Evolutionary conservation across 1,284 basidiomycete species (phyloP).

Genomic region (Ceratobasidium sp.): DNA sequence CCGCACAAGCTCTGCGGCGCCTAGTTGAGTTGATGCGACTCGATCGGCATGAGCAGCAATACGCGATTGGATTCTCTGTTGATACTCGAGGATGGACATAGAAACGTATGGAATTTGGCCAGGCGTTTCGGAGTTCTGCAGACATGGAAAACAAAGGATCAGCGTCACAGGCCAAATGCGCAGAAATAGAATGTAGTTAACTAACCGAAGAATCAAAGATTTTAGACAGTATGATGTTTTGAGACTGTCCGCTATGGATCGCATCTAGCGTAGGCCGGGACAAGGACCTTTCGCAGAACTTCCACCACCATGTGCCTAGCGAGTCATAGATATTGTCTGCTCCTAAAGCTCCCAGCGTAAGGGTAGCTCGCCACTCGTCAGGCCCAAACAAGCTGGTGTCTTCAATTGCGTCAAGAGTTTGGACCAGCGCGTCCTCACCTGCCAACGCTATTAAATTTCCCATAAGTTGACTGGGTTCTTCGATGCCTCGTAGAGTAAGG

Average conservation of each 20-base stretch:
- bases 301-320: not conserved
- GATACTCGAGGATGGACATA: not conserved
- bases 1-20: not conserved
- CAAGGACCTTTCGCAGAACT: not conserved
- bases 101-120: not conserved
- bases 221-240: not conserved
- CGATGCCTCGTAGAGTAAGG: not conserved
- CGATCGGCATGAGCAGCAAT: slow-evolving; percentile 1
- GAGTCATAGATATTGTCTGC: not conserved
- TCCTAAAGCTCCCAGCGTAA: not conserved
- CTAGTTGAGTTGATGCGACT: not conserved
- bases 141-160: not conserved
- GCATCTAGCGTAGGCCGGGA: not conserved
- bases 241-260: not conserved
- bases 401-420: not conserved
- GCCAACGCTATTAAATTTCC: not conserved
- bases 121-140: not conserved
- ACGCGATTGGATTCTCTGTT: not conserved
- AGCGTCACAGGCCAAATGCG: not conserved
- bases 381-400: not conserved
- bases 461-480: not conserved
- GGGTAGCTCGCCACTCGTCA: not conserved
- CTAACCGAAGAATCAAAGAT: not conserved
- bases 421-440: not conserved
- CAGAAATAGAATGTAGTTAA: not conserved